Percentiles rank a stretch among this genome's conserved stretches.
Evolutionary conservation across 331 rosid species (phyloP).

Genomic region (Stylosanthes scabra): DNA sequence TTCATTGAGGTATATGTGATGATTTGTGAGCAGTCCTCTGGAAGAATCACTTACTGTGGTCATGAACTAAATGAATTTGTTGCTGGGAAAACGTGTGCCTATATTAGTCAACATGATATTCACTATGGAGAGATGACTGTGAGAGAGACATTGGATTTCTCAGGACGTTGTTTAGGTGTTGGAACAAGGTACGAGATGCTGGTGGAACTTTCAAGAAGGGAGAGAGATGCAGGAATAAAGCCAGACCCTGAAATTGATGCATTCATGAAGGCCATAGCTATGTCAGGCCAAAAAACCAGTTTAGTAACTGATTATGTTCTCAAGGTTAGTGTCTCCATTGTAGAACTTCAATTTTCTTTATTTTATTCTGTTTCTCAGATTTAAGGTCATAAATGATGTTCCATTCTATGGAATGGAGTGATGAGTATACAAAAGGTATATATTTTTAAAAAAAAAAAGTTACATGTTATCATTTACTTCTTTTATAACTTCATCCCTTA

Average conservation of each 20-base stretch:
- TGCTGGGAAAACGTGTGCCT: constrained; percentile 36
- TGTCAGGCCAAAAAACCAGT: constrained; percentile 69
- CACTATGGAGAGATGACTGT: constrained; percentile 75
- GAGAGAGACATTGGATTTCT: constrained; percentile 70
- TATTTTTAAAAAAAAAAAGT: not conserved
- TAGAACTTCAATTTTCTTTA: too few relatives aligned
- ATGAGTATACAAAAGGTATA: too few relatives aligned
- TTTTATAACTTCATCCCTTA: not conserved
- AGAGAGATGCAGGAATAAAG: constrained; percentile 63
- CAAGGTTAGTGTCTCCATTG: constrained; percentile 51
- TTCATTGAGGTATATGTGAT: not conserved
- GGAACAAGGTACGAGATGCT: constrained; percentile 67
- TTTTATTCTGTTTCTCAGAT: not conserved
- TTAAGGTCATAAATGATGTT: not conserved
- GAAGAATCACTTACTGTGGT: constrained; percentile 66
- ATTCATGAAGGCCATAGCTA: constrained; percentile 70
- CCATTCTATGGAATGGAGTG: too few relatives aligned
- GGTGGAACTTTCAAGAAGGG: constrained; percentile 69
- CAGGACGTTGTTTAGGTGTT: constrained; percentile 62
- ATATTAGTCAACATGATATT: constrained; percentile 59
- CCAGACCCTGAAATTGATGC: constrained; percentile 79
- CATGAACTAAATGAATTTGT: constrained; percentile 60
- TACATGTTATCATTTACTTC: not conserved
- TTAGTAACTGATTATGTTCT: constrained; percentile 73
- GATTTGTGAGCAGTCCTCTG: constrained; percentile 44